Evolutionary conservation across 495 filamentous ascomycete species (phyloP), one percentile per base, ranked within the genome.

Genomic region (Glonium stellatum): DNA sequence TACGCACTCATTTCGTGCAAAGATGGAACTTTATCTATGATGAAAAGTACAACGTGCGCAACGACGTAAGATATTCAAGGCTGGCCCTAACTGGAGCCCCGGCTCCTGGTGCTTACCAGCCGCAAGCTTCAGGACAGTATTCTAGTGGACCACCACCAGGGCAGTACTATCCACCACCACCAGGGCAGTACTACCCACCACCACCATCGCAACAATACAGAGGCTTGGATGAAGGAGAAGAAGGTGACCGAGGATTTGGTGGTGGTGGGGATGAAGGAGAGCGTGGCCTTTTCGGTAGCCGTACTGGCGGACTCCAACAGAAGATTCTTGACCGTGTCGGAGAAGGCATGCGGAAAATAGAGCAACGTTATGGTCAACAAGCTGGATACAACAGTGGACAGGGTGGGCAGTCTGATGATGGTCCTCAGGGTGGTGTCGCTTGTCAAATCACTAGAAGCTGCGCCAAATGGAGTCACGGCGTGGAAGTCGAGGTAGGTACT

Each of bases 1-100:
- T 97, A 18, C 78, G 82, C 19, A 77, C 78, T 1, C 90, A 96
- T 67, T 97, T 97, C 66, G 78, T 84, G 12, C 84, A 96, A 63
- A 78, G 92, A 59, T 97, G 92, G 92, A 96, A 96, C 73, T 96
- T 88, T 69, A 93, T 97, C 57, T 96, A 84, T 58, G 78, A 84
- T 51, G 79, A 84, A 50, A 97, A 96, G 71, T 97, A 97, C 69
- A 73, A 78, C 57, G 78, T 80, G 27, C 80, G 84, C 19, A 80
- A 87, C 52, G 75, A 85, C 21, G 69, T 75, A 6, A 57, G 60
- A 41, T 66, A 67, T 23, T 9, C 44, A 5, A 57, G 53, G 21
- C 47, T 59, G 21, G 55, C 47, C 47, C 48, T 44, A 12, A 63
- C 18, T 35, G 47, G 36, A 31, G 12, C 47, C 15, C 39, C 47